Evolutionary conservation across 805 yeast species (phyloP).

Genomic region (Wickerhamiella nectarea): DNA sequence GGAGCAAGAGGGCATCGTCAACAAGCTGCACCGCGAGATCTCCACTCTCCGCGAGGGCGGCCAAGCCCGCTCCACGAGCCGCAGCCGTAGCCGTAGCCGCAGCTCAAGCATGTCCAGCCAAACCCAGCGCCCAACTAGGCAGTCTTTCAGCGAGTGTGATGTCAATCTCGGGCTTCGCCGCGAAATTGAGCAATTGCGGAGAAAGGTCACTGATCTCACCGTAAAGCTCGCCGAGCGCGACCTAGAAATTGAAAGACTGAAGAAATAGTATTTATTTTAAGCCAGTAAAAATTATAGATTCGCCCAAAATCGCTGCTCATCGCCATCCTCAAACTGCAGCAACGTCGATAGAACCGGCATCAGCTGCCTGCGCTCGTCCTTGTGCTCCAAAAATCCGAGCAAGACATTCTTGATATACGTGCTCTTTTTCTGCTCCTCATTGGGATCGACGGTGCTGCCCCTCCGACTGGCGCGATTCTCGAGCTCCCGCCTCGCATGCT

Average conservation of each 20-base stretch:
- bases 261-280: not conserved
- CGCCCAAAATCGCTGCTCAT: slow-evolving; percentile 52
- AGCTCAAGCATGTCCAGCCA: slow-evolving; percentile 22
- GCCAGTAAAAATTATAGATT: not conserved
- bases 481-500: slow-evolving; percentile 10
- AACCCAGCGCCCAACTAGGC: slow-evolving; percentile 16
- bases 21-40: slow-evolving; percentile 52
- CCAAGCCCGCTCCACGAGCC: slow-evolving; percentile 4
- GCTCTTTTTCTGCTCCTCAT: slow-evolving; percentile 32
- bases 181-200: slow-evolving; percentile 17
- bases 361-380: slow-evolving; percentile 75
- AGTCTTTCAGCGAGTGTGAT: slow-evolving; percentile 10
- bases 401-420: slow-evolving; percentile 81
- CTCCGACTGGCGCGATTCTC: not conserved
- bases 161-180: slow-evolving; percentile 13
- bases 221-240: slow-evolving; percentile 13
- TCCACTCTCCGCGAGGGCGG: slow-evolving; percentile 34
- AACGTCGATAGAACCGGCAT: slow-evolving; percentile 75
- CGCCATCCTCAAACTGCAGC: slow-evolving; percentile 52
- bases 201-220: slow-evolving; percentile 15
- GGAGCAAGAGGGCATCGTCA: slow-evolving; percentile 64
- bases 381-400: slow-evolving; percentile 82
- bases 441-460: not conserved
- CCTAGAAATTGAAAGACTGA: slow-evolving; percentile 8
- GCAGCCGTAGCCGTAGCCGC: slow-evolving; percentile 22